These are phyloP conservation scores for Akanthomyces uredinophilus DNA, from an alignment of 2,329 filamentous ascomycete species.

Conservation along the genomic window DNA sequence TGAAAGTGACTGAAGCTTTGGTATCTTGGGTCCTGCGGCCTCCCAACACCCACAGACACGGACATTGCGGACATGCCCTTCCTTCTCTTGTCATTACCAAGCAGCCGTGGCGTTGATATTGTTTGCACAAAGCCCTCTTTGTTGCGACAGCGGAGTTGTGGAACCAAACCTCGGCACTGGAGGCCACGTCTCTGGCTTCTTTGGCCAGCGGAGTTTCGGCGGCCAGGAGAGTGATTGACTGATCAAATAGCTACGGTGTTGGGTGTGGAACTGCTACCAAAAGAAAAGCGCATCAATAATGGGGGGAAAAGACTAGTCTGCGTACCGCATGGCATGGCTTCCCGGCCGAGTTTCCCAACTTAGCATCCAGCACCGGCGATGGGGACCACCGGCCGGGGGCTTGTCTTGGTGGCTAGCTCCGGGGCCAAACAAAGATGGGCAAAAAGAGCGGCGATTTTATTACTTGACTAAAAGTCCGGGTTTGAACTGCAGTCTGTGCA, in stretches of 20 bases:
- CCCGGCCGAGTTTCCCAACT: slow-evolving; percentile 12
- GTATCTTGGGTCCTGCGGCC: neutral
- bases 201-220: neutral
- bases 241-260: too few relatives aligned
- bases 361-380: slow-evolving; percentile 1
- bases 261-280: too few relatives aligned
- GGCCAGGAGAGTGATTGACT: neutral
- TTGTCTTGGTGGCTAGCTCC: neutral
- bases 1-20: neutral
- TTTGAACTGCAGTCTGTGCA: neutral
- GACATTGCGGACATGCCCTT: neutral
- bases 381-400: neutral
- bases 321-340: neutral
- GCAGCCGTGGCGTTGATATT: neutral
- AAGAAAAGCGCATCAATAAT: neutral
- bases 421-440: neutral
- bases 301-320: neutral
- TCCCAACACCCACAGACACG: neutral
- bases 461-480: slow-evolving; percentile 1
- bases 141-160: neutral
- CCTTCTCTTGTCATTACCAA: neutral
- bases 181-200: neutral
- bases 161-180: neutral
- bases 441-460: neutral
- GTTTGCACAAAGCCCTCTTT: too few relatives aligned